phyloP scores from a whole-genome alignment of 306 rosid species.

The Erythrophleum fordii region DNA sequence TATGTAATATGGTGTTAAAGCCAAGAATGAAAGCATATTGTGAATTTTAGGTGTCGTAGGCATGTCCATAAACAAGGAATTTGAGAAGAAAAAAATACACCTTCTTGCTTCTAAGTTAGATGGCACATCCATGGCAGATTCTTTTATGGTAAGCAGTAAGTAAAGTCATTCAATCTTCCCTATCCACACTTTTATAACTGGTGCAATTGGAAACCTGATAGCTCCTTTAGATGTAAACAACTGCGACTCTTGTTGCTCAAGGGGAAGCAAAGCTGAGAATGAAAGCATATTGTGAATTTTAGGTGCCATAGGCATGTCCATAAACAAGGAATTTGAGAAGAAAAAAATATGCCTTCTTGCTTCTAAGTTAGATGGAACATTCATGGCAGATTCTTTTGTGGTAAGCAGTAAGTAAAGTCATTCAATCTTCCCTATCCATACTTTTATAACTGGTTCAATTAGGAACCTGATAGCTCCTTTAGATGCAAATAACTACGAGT shows the following conservation, averaged over 20 bases:
- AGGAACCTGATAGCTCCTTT: conserved; percentile 92
- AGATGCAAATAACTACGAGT: conserved; percentile 96
- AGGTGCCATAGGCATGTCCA: conserved; percentile 96
- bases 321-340: conserved; percentile 93
- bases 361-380: conserved; percentile 96
- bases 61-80: conserved; percentile 97
- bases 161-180: conserved; percentile 84
- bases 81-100: conserved; percentile 91
- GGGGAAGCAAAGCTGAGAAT: too few relatives aligned
- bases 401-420: conserved; percentile 83
- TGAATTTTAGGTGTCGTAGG: conserved; percentile 96
- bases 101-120: conserved; percentile 97
- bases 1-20: conserved; percentile 88
- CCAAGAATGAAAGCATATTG: conserved; percentile 99
- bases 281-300: conserved; percentile 99
- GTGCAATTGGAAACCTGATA: too few relatives aligned
- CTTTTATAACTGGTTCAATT: conserved; percentile 65
- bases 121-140: conserved; percentile 99
- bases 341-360: conserved; percentile 93
- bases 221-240: too few relatives aligned
- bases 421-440: conserved; percentile 94
- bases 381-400: conserved; percentile 98
- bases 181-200: too few relatives aligned
- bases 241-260: too few relatives aligned
- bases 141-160: conserved; percentile 89